Percentiles rank a stretch among this genome's conserved stretches.
Evolutionary conservation across 106 monocot species (phyloP).

Genomic region (Acanthochlamys bracteata): DNA sequence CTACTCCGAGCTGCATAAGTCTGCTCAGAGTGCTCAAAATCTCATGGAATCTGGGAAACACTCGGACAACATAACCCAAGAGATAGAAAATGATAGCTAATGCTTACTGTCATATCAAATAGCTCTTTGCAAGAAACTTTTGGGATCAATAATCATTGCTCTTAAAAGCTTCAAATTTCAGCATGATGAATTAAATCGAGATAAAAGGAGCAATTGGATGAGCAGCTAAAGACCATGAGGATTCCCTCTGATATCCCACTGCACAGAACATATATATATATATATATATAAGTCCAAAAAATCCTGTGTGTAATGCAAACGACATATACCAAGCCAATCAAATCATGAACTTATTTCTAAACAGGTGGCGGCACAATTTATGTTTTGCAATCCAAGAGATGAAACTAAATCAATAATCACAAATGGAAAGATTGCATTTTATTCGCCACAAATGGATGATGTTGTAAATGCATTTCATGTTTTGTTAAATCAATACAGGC

Average conservation of each 20-base stretch:
- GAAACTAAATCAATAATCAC: too few species aligned
- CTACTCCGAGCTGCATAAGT: conserved; percentile 76
- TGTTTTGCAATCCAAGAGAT: too few species aligned
- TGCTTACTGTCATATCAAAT: conserved; percentile 53
- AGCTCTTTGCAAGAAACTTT: conserved; percentile 71
- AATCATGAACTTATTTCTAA: too few species aligned
- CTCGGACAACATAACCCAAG: conserved; percentile 87
- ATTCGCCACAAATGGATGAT: too few species aligned
- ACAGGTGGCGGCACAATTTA: too few species aligned
- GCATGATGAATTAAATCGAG: conserved; percentile 84
- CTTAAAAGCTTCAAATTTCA: conserved; percentile 72
- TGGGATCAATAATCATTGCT: conserved; percentile 48
- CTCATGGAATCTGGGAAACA: conserved; percentile 63
- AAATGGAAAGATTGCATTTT: too few species aligned
- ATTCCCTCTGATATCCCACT: conserved; percentile 92
- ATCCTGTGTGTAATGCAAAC: too few species aligned
- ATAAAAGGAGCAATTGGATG: conserved; percentile 82
- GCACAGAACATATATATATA: not conserved
- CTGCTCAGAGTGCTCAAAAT: conserved; percentile 71
- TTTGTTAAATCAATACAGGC: too few species aligned
- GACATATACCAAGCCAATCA: too few species aligned
- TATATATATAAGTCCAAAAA: too few species aligned
- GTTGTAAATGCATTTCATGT: too few species aligned
- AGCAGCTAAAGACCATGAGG: conserved; percentile 71
- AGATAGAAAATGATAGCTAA: conserved; percentile 58